Conservation (phyloP, 805 yeast species). For the Starmerella apis region DNA sequence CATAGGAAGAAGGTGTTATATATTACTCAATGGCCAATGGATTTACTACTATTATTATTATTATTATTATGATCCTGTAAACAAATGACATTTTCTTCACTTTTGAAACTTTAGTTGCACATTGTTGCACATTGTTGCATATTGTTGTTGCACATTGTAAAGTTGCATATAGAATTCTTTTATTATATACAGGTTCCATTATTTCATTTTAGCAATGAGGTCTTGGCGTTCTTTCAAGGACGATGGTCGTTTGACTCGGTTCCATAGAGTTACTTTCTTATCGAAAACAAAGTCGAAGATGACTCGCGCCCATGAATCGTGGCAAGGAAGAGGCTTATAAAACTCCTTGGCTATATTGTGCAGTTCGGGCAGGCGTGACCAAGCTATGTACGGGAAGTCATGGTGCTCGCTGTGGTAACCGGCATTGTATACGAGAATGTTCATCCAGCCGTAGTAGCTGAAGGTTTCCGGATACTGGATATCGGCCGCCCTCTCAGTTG, state of each 20-base stretch:
- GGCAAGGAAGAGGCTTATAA: slow-evolving; percentile 68
- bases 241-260: slow-evolving; percentile 58
- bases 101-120: too few species aligned
- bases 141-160: too few species aligned
- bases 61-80: too few species aligned
- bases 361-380: slow-evolving; percentile 66
- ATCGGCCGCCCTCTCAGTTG: slow-evolving; percentile 17
- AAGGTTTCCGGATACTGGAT: slow-evolving; percentile 56
- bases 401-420: slow-evolving; percentile 94
- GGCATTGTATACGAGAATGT: slow-evolving; percentile 77
- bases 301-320: slow-evolving; percentile 69
- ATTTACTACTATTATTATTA: too few species aligned
- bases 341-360: slow-evolving; percentile 65
- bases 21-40: too few species aligned
- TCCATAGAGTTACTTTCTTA: slow-evolving; percentile 61
- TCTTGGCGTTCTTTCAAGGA: slow-evolving; percentile 11
- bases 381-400: slow-evolving; percentile 87
- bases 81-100: too few species aligned
- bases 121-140: too few species aligned
- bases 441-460: slow-evolving; percentile 75
- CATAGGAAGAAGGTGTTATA: not conserved
- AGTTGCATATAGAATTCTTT: not conserved
- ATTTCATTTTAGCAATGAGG: not conserved
- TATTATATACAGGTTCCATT: not conserved
- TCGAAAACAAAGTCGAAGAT: slow-evolving; percentile 60